These are phyloP conservation scores for Stagonosporopsis cucurbitacearum DNA, from an alignment of 2,329 filamentous ascomycete species.

Conservation along the genomic window DNA sequence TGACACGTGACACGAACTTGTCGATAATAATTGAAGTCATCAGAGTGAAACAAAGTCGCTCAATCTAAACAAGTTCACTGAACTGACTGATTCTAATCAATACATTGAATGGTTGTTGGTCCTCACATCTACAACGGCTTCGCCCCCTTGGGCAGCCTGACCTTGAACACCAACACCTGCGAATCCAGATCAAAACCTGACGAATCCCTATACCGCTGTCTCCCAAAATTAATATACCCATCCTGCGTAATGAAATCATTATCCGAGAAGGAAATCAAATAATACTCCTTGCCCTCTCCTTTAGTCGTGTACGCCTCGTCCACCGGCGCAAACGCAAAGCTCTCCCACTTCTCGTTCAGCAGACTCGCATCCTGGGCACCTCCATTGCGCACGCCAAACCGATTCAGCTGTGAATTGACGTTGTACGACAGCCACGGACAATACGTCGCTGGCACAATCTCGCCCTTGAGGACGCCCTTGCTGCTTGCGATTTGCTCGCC, in stretches of 20 bases:
- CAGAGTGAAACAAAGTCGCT: too few relatives aligned
- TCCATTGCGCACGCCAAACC: conserved; percentile 73
- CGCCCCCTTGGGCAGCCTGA: conserved; percentile 55
- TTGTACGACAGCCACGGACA: conserved; percentile 74
- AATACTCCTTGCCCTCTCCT: conserved; percentile 68
- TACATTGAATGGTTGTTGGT: too few relatives aligned
- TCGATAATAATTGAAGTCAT: too few relatives aligned
- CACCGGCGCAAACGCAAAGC: conserved; percentile 65
- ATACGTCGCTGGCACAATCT: conserved; percentile 65
- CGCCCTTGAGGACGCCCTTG: conserved; percentile 61
- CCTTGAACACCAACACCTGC: conserved; percentile 69
- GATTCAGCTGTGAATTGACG: conserved; percentile 66
- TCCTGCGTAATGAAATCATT: conserved; percentile 80
- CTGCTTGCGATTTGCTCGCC: conserved; percentile 55
- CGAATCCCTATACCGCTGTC: conserved; percentile 62
- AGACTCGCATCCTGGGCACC: conserved; percentile 64
- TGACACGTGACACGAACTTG: too few relatives aligned
- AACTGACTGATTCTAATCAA: too few relatives aligned
- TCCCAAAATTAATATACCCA: conserved; percentile 65
- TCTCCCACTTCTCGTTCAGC: conserved; percentile 81
- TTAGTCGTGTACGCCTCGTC: conserved; percentile 53
- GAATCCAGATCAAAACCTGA: conserved; percentile 66
- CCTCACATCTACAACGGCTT: conserved; percentile 30
- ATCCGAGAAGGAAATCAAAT: conserved; percentile 71
- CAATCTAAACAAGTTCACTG: too few relatives aligned